Conservation (phyloP, 2,329 filamentous ascomycete species). For the Ramularia endophylla region DNA sequence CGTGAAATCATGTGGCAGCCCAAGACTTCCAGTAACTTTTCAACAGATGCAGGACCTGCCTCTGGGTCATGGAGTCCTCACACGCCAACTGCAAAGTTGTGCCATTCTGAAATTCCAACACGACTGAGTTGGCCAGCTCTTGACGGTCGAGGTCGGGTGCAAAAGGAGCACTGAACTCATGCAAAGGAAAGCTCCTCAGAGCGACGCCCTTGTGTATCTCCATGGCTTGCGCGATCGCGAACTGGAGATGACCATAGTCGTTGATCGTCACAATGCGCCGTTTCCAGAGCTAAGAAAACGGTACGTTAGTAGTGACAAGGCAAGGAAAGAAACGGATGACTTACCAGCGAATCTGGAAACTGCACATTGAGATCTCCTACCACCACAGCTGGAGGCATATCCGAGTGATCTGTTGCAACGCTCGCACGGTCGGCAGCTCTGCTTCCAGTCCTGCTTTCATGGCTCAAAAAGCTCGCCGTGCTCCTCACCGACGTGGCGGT, state of each 20-base stretch:
- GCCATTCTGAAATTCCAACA: slow-evolving; percentile 58
- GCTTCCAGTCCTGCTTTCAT: slow-evolving; percentile 4
- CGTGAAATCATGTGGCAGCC: slow-evolving; percentile 3
- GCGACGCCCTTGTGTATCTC: slow-evolving; percentile 21
- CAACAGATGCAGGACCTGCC: slow-evolving; percentile 39
- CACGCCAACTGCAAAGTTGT: slow-evolving; percentile 59
- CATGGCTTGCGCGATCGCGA: slow-evolving; percentile 62
- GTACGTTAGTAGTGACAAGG: slow-evolving; percentile 7
- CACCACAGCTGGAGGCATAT: slow-evolving; percentile 54
- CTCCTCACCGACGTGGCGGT: slow-evolving; percentile 26
- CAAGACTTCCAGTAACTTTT: slow-evolving; percentile 27
- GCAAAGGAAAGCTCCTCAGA: slow-evolving; percentile 66
- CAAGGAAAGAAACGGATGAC: slow-evolving; percentile 15
- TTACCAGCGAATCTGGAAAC: slow-evolving; percentile 80
- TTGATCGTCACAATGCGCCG: slow-evolving; percentile 83
- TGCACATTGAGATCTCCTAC: slow-evolving; percentile 94
- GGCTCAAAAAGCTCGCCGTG: slow-evolving; percentile 11
- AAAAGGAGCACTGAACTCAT: slow-evolving; percentile 73
- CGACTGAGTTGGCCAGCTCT: slow-evolving; percentile 81
- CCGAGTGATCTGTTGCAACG: slow-evolving; percentile 20
- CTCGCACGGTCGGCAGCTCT: slow-evolving; percentile 11
- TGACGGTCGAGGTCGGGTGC: slow-evolving; percentile 85
- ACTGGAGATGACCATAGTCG: slow-evolving; percentile 71
- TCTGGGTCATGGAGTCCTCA: slow-evolving; percentile 50
- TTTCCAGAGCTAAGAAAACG: slow-evolving; percentile 67